Conservation (phyloP, 345 rosid genomes). For the Sisymbrium altissimum region DNA sequence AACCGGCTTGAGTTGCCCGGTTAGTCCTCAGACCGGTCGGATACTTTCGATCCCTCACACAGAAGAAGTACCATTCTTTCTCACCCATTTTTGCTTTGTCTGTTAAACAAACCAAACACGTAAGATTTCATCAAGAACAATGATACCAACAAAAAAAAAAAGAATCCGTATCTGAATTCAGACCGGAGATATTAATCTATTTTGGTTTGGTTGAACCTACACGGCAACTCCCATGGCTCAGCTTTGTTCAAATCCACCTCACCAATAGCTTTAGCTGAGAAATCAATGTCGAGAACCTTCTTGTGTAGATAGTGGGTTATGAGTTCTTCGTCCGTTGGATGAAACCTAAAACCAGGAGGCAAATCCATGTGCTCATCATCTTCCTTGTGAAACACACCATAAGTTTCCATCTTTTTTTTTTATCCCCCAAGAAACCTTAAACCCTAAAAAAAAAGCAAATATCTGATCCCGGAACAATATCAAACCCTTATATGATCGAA, state of each 20-base stretch:
- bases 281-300: slow-evolving; percentile 58
- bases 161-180: not conserved
- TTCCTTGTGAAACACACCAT: slow-evolving; percentile 45
- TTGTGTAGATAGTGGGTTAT: slow-evolving; percentile 69
- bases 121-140: not conserved
- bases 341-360: slow-evolving; percentile 92
- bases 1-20: slow-evolving; percentile 85
- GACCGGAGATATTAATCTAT: not conserved
- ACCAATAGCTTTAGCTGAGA: slow-evolving; percentile 74
- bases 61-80: slow-evolving; percentile 96
- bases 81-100: slow-evolving; percentile 98
- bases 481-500: slow-evolving; percentile 10
- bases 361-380: slow-evolving; percentile 65
- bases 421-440: slow-evolving; percentile 18
- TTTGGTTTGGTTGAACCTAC: slow-evolving; percentile 41
- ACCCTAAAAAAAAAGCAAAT: slow-evolving; percentile 33
- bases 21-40: slow-evolving; percentile 88
- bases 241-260: slow-evolving; percentile 94
- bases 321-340: slow-evolving; percentile 97
- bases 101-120: slow-evolving; percentile 19
- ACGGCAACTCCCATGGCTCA: slow-evolving; percentile 96
- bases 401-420: slow-evolving; percentile 41
- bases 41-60: slow-evolving; percentile 82
- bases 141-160: not conserved
- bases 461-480: slow-evolving; percentile 16